Evolutionary conservation across 257 asterid species (phyloP), one percentile per base, ranked within the genome.

Genomic region (Schizonepeta tenuifolia): DNA sequence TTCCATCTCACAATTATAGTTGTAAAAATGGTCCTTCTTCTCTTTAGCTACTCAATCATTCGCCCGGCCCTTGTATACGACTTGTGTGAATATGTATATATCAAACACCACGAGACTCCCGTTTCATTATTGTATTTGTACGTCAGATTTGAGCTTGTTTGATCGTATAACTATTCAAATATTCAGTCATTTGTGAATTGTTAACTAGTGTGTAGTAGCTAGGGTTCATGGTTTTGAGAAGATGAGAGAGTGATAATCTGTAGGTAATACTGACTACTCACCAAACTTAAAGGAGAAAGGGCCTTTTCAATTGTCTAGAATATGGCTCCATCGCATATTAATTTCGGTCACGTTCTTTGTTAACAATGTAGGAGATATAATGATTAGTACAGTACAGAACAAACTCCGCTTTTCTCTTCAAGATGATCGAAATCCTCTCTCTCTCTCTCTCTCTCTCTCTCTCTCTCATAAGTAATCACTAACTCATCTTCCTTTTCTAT

Each of bases 11-110:
- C 35, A 56, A 26, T 6, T 56, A 33, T 85, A 72, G 82, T 69
- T 73, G 73, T 71, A 81, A 85, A 83, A 80, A 55, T 47, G 62
- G 64, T 18, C 33, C 8, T 55, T 77, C 75, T 77, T 77, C 75
- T 77, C 80, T 85, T 79, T 77, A 79, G 79, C 72, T 79, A 79
- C 69, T 69, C 83, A 78, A 85, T 85, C 80, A 83, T 86, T 81
- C 86, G 43, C 43, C 56, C 24, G 43, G 12, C 56, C 24, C 12
- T 7, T 7, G 11, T 2, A 6, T 36, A 6, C 1, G 17, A 50
- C 11, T 17, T 4, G 21, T 41, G 14, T 11, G 0, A 41, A 1
- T 41, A 9, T 17, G 10, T 7, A 36, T 36, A 36, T 7, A 6
- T 36, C 33, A 28, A 28, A 36, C 9, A 36, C 41, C 10, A 36